Conservation (phyloP, 306 rosid species). For the Vicia sativa region DNA sequence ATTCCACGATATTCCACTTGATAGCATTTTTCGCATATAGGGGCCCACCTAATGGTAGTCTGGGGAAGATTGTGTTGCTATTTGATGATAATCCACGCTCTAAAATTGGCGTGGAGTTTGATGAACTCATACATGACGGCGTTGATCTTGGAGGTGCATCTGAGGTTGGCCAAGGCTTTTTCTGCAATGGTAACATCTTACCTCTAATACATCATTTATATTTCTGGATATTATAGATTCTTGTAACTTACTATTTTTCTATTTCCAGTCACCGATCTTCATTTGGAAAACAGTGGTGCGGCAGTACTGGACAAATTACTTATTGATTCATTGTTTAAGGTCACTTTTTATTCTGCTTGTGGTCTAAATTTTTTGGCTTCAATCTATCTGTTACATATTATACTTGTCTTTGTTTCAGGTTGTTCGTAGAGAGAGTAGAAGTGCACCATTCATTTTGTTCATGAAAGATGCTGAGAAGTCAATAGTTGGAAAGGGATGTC, state of each 20-base stretch:
- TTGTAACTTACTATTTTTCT: conserved; percentile 27
- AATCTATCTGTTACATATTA: conserved; percentile 10
- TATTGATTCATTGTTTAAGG: conserved; percentile 85
- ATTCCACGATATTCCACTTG: neutral
- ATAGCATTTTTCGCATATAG: conserved; percentile 42
- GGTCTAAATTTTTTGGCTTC: conserved; percentile 22
- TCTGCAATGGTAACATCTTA: conserved; percentile 71
- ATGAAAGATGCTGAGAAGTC: conserved; percentile 98
- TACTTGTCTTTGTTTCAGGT: conserved; percentile 53
- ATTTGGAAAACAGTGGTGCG: conserved; percentile 62
- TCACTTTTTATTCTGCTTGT: conserved; percentile 38
- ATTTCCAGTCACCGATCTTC: conserved; percentile 69
- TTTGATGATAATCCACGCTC: conserved; percentile 80
- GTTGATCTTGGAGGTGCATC: conserved; percentile 95
- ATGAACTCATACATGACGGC: conserved; percentile 76
- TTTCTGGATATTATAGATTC: conserved; percentile 17
- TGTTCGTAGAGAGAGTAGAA: conserved; percentile 72
- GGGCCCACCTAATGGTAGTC: conserved; percentile 76
- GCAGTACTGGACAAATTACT: conserved; percentile 85
- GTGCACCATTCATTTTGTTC: conserved; percentile 88
- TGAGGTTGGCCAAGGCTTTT: conserved; percentile 78
- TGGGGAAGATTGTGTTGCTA: conserved; percentile 69
- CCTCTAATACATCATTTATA: conserved; percentile 29
- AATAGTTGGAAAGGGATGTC: conserved; percentile 77
- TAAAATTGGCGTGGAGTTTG: conserved; percentile 88